Evolutionary conservation across 2,329 filamentous ascomycete species (phyloP).

Genomic region (Bipolaris zeicola): DNA sequence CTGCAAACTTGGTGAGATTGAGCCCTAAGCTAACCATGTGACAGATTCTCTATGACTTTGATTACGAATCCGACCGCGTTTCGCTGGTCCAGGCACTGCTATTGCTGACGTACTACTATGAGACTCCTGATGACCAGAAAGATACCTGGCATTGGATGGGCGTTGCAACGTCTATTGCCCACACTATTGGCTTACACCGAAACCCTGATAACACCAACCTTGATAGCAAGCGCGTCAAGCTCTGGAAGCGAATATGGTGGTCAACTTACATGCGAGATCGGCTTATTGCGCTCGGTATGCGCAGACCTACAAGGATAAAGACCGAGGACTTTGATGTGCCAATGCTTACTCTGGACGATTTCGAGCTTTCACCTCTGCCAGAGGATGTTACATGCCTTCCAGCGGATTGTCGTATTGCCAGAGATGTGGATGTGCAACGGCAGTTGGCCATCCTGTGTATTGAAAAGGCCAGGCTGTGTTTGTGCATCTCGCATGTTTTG

Average conservation of each 20-base stretch:
- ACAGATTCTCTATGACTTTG: slow-evolving; percentile 88
- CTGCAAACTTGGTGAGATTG: not conserved
- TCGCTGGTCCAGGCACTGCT: slow-evolving; percentile 86
- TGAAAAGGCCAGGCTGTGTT: slow-evolving; percentile 85
- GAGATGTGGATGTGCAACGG: slow-evolving; percentile 73
- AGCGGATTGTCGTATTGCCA: slow-evolving; percentile 70
- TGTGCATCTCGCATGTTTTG: slow-evolving; percentile 87
- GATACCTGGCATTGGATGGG: slow-evolving; percentile 99
- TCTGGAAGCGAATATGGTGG: slow-evolving; percentile 99
- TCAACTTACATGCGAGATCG: slow-evolving; percentile 95
- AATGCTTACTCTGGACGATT: slow-evolving; percentile 83
- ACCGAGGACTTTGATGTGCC: slow-evolving; percentile 92
- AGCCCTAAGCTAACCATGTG: slow-evolving; percentile 20
- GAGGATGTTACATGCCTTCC: slow-evolving; percentile 72
- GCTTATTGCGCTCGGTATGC: slow-evolving; percentile 90
- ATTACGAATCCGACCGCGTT: slow-evolving; percentile 90
- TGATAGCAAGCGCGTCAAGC: slow-evolving; percentile 71
- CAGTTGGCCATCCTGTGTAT: slow-evolving; percentile 88
- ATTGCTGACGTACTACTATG: slow-evolving; percentile 97
- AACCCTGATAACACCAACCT: slow-evolving; percentile 81
- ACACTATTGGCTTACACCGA: slow-evolving; percentile 91
- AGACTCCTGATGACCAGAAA: slow-evolving; percentile 95
- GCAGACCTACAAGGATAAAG: slow-evolving; percentile 88
- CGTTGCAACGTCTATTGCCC: slow-evolving; percentile 87
- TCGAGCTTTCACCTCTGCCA: slow-evolving; percentile 74